Percentiles rank a stretch among this genome's conserved stretches.
Evolutionary conservation across 2,329 filamentous ascomycete species (phyloP).

Genomic region (Eurotiales sp.): DNA sequence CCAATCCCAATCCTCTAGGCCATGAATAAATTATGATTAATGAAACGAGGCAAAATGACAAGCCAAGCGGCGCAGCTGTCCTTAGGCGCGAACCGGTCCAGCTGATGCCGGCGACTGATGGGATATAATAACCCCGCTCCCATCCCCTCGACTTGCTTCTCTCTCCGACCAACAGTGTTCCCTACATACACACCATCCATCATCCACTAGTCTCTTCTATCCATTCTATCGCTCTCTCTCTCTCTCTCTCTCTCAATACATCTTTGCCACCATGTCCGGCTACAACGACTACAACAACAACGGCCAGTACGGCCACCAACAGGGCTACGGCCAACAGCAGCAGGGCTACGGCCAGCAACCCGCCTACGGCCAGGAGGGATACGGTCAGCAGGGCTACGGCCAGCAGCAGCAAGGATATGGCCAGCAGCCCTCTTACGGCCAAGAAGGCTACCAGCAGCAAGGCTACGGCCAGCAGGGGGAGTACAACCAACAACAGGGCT

Average conservation of each 20-base stretch:
- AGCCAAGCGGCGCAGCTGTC: neutral
- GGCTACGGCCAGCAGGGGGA: slow-evolving; percentile 17
- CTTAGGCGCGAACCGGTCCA: neutral
- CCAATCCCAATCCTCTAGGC: no score
- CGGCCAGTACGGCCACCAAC: slow-evolving; percentile 26
- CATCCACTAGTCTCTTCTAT: neutral
- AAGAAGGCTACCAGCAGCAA: slow-evolving; percentile 26
- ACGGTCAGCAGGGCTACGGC: slow-evolving; percentile 23
- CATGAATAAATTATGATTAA: neutral
- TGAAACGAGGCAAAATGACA: neutral
- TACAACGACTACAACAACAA: slow-evolving; percentile 22
- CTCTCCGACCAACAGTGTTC: no score
- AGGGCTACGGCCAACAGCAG: slow-evolving; percentile 16
- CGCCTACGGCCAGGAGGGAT: slow-evolving; percentile 17
- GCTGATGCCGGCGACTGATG: neutral
- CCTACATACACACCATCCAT: neutral
- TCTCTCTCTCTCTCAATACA: neutral
- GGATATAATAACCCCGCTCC: slow-evolving; percentile 4
- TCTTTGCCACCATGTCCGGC: slow-evolving; percentile 11
- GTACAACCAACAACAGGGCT: slow-evolving; percentile 13
- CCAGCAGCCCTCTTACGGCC: slow-evolving; percentile 22
- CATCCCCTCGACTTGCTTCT: slow-evolving; percentile 5
- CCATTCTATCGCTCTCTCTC: neutral
- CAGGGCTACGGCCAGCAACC: slow-evolving; percentile 25
- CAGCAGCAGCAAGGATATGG: slow-evolving; percentile 18